phyloP scores from a whole-genome alignment of 2,329 filamentous ascomycete genomes.

The Monilinia vaccinii-corymbosi region DNA sequence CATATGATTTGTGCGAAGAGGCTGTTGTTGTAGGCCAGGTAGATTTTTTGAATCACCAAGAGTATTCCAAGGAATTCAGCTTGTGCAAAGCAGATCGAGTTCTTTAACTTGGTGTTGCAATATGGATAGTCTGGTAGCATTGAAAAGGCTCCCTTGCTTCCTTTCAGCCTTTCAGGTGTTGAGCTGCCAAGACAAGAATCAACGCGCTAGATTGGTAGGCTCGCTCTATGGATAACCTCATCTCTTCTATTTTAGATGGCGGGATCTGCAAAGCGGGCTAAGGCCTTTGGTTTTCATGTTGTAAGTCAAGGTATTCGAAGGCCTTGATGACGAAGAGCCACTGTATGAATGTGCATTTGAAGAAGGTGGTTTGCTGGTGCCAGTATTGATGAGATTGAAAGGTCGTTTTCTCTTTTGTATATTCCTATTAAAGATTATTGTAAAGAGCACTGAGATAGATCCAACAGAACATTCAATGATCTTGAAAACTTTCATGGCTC shows the following conservation, averaged over 20 bases:
- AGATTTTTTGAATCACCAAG: no score
- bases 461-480: no score
- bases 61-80: no score
- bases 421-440: background rate
- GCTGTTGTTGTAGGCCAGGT: no score
- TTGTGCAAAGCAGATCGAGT: background rate
- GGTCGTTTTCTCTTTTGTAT: background rate
- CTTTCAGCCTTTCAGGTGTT: background rate
- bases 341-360: background rate
- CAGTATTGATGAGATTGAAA: background rate
- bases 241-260: background rate
- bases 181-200: background rate
- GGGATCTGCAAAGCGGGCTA: background rate
- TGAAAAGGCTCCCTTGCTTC: background rate
- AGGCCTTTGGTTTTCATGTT: background rate
- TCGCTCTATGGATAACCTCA: background rate
- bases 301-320: background rate
- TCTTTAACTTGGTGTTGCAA: background rate
- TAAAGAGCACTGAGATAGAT: no score
- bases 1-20: no score
- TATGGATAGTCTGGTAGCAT: background rate
- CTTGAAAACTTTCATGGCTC: background rate
- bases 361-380: no score
- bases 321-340: background rate
- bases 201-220: background rate